Evolutionary conservation across 2,329 filamentous ascomycete genomes (phyloP), one percentile per base, ranked within the genome.

Genomic region (Huntiella moniliformis): DNA sequence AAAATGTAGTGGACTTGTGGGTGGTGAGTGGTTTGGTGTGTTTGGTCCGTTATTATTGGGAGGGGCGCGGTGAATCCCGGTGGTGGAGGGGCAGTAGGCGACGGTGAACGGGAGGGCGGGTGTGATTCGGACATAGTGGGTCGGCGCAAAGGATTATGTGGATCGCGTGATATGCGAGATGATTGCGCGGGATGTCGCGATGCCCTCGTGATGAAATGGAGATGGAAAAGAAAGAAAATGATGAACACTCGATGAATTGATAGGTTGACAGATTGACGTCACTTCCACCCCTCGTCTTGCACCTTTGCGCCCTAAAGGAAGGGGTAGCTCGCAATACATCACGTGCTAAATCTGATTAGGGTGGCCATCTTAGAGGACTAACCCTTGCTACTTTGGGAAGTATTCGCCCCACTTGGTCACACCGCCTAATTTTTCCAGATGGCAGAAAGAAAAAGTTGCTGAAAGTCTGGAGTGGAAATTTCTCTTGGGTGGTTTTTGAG

Each of bases 1-100:
- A 98, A 96, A 56, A 96, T 73, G 64, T 96, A 96, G 63, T 88
- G 85, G 1, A 94, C 77, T 1, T 88, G 91, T 10, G 48, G 44
- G 58, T 96, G 87, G 55, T 84, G 71, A 51, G 84, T 82, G 39
- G 82, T 74, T 6, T 74, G 78, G n/a, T 74, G 71, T 8, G 71
- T 63, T 60, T 94, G 86, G 56, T 83, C 77, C 52, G 95, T 69
- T 52, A 96, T 69, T 37, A 95, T 67, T 1, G 84, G 81, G 65
- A 94, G 80, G 2, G 85, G 83, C 1, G 51, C 49, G 33, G 42
- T 44, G 38, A 49, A 46, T 22, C 0, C 8, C 5, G 40, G 28
- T 2, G 40, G 13, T 33, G 40, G 40, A 5, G 40, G 40, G 13
- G 17, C 17, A 6, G 5, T 11, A 6, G 40, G n/a, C 4, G 40